A percentile compares a stretch with the other conserved stretches of the same genome.
These are phyloP conservation scores for Euphorbia lathyris DNA, from an alignment of 345 rosid genomes.

Conservation along the genomic window DNA sequence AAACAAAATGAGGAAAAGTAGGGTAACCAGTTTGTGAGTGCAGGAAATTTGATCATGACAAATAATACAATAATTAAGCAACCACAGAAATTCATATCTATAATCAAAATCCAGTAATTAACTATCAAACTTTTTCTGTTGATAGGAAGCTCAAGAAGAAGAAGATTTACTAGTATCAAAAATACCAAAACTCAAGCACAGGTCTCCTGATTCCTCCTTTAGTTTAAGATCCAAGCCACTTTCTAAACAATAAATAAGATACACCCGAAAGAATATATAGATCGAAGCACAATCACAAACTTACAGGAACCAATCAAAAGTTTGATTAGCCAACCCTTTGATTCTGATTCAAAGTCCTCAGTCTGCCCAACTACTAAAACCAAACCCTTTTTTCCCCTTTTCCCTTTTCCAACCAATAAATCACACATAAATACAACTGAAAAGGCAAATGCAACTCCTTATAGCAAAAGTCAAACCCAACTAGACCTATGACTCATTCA, in stretches of 20 bases:
- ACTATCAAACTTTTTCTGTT: not conserved
- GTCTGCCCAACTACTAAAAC: slow-evolving; percentile 17
- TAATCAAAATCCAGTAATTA: not conserved
- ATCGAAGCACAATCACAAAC: not conserved
- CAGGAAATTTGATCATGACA: not conserved
- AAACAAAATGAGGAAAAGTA: slow-evolving; percentile 1
- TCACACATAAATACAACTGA: not conserved
- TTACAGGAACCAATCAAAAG: not conserved
- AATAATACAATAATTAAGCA: not conserved
- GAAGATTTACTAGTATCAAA: not conserved
- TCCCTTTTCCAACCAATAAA: not conserved
- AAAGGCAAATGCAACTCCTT: not conserved
- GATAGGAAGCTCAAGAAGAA: not conserved
- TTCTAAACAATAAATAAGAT: not conserved
- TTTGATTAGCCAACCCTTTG: slow-evolving; percentile 3
- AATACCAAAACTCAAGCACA: not conserved
- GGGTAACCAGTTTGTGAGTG: not conserved
- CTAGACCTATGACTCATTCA: slow-evolving; percentile 7
- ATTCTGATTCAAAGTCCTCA: not conserved
- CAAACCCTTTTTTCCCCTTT: not conserved
- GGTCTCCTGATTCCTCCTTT: not conserved
- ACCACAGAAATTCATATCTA: not conserved
- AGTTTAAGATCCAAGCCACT: not conserved
- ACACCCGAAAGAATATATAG: not conserved
- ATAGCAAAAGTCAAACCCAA: slow-evolving; percentile 8